phyloP scores from a whole-genome alignment of 2,329 filamentous ascomycete species.

The Cordyceps tenuipes region DNA sequence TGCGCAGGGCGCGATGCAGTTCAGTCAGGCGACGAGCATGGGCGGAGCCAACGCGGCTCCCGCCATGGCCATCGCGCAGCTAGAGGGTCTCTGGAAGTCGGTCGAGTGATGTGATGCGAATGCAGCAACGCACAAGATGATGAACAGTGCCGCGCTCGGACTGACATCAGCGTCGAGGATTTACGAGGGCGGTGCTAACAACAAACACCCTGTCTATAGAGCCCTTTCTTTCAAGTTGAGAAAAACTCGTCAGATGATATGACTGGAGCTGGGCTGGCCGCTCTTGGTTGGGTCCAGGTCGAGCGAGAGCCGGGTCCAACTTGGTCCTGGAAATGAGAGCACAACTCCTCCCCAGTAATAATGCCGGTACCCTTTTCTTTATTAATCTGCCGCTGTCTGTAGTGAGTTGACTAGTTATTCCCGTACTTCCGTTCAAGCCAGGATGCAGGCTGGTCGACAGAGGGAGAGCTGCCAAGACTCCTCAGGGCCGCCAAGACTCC shows the following conservation, averaged over 20 bases:
- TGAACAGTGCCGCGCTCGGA: neutral
- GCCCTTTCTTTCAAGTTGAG: neutral
- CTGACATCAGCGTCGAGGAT: neutral
- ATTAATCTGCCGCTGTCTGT: neutral
- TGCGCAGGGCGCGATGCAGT: constrained; percentile 1
- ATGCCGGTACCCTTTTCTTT: too few relatives aligned
- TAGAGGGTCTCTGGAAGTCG: constrained; percentile 2
- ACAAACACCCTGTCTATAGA: neutral
- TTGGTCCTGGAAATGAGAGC: neutral
- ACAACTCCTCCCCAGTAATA: neutral
- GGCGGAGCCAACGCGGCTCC: neutral
- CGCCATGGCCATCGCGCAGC: neutral
- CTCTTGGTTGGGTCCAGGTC: neutral
- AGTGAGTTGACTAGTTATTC: neutral
- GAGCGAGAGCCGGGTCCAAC: neutral
- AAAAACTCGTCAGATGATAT: neutral
- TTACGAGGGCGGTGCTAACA: neutral
- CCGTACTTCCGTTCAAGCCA: neutral
- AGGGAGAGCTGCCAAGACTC: neutral
- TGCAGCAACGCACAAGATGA: too few relatives aligned
- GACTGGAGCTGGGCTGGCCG: neutral
- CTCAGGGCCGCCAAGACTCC: neutral
- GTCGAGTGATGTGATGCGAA: neutral
- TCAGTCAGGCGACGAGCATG: neutral
- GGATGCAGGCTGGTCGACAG: neutral